Evolutionary conservation across 768 basidiomycete species (phyloP), one percentile per base, ranked within the genome.

Genomic region (Pleurotus tuber-regium): DNA sequence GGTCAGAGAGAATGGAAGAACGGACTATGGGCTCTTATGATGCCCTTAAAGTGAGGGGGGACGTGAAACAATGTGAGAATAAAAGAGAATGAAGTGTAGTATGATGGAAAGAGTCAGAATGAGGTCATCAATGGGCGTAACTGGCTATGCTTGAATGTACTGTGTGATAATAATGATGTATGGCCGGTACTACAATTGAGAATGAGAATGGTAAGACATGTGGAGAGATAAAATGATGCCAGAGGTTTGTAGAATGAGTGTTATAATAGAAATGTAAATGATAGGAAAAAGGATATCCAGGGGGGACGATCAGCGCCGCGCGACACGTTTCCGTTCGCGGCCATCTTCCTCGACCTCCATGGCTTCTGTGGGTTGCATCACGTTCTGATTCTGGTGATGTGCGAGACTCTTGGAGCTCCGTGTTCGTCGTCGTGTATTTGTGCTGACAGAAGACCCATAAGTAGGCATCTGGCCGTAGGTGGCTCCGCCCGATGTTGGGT

Each of bases 301-400:
- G n/a, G 31, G 28, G 28, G 30, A 18, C 18, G 23, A 30, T 72
- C 63, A 89, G 56, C 88, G 73, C 59, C 88, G 74, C 8, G 86
- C 76, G 28, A 87, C 77, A 41, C 89, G 77, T 62, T 91, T 91
- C 61, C 89, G 72, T 61, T 90, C 88, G 50, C 87, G 76, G 2
- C 75, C 76, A 11, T 87, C 87, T 47, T 90, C 89, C 58, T 91
- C 89, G 14, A 89, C 72, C 35, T 90, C 87, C 80, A 89, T 89
- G 54, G 77, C 79, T 43, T 80, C 79, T 47, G 64, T 38, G 21
- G 61, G 54, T 44, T 68, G 71, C 5, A 67, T 66, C 42, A 70
- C 59, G 55, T 63, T 74, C 55, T 66, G 66, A 55, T 60, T 74
- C 66, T 61, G 72, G 31, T 66, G 74, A 64, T 71, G 72, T 40